phyloP scores from a whole-genome alignment of 2,329 filamentous ascomycete genomes.

The Aspergillus cejpii region DNA sequence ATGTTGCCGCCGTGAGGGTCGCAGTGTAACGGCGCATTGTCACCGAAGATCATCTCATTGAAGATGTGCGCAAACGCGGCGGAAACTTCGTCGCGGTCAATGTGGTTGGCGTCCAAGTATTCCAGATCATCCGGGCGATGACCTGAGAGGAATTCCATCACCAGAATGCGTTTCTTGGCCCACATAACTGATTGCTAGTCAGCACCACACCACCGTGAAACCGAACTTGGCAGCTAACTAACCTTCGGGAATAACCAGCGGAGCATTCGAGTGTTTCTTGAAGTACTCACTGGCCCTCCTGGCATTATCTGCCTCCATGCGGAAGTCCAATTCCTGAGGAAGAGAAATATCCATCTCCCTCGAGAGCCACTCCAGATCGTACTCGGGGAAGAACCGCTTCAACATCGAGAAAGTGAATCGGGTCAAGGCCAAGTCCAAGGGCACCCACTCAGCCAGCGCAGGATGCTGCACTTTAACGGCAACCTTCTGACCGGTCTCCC shows the following conservation, averaged over 20 bases:
- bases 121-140: conserved; percentile 80
- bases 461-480: conserved; percentile 98
- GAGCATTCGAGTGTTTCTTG: conserved; percentile 62
- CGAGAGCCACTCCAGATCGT: conserved; percentile 93
- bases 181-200: conserved; percentile 64
- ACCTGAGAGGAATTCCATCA: conserved; percentile 91
- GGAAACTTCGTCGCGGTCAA: conserved; percentile 92
- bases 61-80: conserved; percentile 86
- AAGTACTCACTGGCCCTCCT: conserved; percentile 75
- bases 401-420: conserved; percentile 82
- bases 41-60: conserved; percentile 99
- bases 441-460: conserved; percentile 78
- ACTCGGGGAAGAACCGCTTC: conserved; percentile 92
- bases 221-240: background rate
- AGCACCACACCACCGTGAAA: no score
- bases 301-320: conserved; percentile 78
- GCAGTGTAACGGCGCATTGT: conserved; percentile 82
- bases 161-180: conserved; percentile 80
- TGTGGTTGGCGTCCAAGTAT: conserved; percentile 76
- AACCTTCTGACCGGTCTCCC: conserved; percentile 74
- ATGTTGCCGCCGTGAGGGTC: conserved; percentile 97
- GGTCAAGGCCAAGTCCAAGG: conserved; percentile 78
- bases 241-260: conserved; percentile 73
- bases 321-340: conserved; percentile 86
- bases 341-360: conserved; percentile 87